Percentiles rank a stretch among this genome's conserved stretches.
Conservation (phyloP, 2,329 filamentous ascomycete species). For the Seiridium unicorne region DNA sequence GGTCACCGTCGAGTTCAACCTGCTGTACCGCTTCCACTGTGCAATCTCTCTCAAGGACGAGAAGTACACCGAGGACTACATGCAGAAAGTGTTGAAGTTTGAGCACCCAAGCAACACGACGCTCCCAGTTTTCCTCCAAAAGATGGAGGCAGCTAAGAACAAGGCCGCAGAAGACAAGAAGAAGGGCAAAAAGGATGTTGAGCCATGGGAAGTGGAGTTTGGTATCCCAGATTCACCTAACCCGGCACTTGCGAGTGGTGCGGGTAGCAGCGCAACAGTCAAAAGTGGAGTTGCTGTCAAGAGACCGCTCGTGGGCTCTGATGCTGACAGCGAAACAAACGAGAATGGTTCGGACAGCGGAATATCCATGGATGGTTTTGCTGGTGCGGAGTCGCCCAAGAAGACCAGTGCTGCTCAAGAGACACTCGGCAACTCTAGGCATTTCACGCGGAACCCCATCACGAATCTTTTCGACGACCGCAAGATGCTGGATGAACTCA, state of each 20-base stretch:
- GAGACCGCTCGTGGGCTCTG: not conserved
- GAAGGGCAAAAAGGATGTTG: conserved; percentile 12
- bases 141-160: not conserved
- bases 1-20: conserved; percentile 67
- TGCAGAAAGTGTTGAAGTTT: conserved; percentile 40
- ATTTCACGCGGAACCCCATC: not conserved
- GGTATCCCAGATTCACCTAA: conserved; percentile 15
- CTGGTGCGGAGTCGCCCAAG: not conserved
- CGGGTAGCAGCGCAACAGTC: not conserved
- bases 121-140: not conserved
- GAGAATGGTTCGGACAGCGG: not conserved
- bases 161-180: conserved; percentile 6
- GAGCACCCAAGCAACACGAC: conserved; percentile 13
- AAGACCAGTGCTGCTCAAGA: not conserved
- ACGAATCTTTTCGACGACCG: conserved; percentile 35
- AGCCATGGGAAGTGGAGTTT: conserved; percentile 20
- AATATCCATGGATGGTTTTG: conserved; percentile 8
- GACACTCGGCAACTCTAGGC: not conserved
- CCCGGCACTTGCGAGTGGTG: not conserved
- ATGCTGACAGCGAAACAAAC: not conserved
- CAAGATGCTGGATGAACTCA: conserved; percentile 55
- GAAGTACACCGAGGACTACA: conserved; percentile 57
- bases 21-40: conserved; percentile 66
- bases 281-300: not conserved
- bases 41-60: conserved; percentile 60